A percentile compares a stretch with the other conserved stretches of the same genome.
Evolutionary conservation across 2,329 filamentous ascomycete genomes (phyloP).

Genomic region (Paramyrothecium sp.): DNA sequence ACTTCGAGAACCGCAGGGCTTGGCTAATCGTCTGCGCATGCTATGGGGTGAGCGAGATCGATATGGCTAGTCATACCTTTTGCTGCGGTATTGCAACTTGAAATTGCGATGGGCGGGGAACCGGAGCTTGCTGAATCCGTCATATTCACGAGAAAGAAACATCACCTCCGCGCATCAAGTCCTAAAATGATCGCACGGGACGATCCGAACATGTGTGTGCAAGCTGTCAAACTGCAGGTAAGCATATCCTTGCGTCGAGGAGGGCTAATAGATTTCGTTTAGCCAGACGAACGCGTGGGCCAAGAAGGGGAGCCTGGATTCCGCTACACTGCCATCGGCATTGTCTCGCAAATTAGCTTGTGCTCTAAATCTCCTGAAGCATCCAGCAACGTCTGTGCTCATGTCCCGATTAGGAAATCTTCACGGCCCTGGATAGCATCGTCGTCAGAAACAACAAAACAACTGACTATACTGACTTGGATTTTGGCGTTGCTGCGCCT

Average conservation of each 20-base stretch:
- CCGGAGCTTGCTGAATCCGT: no score
- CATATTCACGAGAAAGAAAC: not conserved
- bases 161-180: not conserved
- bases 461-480: not conserved
- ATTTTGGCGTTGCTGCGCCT: not conserved
- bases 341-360: not conserved
- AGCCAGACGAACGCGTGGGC: not conserved
- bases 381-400: not conserved
- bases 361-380: not conserved
- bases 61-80: no score
- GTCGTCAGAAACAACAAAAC: not conserved
- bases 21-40: no score
- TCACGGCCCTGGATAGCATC: not conserved
- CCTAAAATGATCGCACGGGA: not conserved
- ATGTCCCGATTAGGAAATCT: not conserved
- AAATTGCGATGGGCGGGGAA: no score
- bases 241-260: not conserved
- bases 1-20: no score
- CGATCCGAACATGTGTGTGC: not conserved
- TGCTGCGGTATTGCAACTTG: no score
- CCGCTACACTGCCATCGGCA: not conserved
- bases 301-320: not conserved
- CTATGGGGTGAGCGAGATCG: not conserved
- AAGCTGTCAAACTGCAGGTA: not conserved
- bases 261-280: not conserved